Conservation (phyloP, 805 yeast species). For the Pichia occidentalis region DNA sequence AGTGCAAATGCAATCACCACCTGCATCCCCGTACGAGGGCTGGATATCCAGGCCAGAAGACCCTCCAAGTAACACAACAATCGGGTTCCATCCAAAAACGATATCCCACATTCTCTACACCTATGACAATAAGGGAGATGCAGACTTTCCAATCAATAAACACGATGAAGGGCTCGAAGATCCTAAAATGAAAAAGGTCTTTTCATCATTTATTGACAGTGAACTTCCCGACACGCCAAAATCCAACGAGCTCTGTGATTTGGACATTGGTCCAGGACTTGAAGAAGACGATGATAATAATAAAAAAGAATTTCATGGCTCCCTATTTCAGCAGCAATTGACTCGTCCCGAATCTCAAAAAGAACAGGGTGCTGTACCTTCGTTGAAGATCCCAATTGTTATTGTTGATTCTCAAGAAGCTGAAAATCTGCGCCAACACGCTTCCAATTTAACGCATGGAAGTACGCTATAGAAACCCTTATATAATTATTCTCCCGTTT, state of each 20-base stretch:
- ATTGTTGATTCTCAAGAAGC: conserved; percentile 28
- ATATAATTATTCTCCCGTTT: not conserved
- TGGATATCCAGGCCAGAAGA: conserved; percentile 28
- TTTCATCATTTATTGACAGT: conserved; percentile 9
- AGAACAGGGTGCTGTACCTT: not conserved
- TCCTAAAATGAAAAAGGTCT: conserved; percentile 10
- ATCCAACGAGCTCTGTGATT: conserved; percentile 4
- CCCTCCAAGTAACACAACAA: conserved; percentile 26
- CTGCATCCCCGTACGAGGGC: conserved; percentile 32
- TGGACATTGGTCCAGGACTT: conserved; percentile 11
- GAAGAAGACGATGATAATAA: conserved; percentile 4
- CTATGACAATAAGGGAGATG: conserved; percentile 19
- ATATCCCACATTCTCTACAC: conserved; percentile 26
- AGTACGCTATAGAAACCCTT: not conserved
- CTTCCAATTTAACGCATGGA: conserved; percentile 2
- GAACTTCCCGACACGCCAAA: conserved; percentile 6
- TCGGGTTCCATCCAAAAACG: conserved; percentile 26
- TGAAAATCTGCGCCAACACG: conserved; percentile 17
- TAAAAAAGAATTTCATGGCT: conserved; percentile 1
- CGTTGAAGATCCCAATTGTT: conserved; percentile 21
- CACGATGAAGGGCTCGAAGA: conserved; percentile 6
- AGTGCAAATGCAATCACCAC: conserved; percentile 31
- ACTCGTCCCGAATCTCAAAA: too few species aligned
- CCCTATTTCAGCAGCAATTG: conserved; percentile 3
- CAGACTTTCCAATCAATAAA: not conserved